Evolutionary conservation across 192 early-diverging fungal genomes (phyloP).

Genomic region (Coemansia sp.): DNA sequence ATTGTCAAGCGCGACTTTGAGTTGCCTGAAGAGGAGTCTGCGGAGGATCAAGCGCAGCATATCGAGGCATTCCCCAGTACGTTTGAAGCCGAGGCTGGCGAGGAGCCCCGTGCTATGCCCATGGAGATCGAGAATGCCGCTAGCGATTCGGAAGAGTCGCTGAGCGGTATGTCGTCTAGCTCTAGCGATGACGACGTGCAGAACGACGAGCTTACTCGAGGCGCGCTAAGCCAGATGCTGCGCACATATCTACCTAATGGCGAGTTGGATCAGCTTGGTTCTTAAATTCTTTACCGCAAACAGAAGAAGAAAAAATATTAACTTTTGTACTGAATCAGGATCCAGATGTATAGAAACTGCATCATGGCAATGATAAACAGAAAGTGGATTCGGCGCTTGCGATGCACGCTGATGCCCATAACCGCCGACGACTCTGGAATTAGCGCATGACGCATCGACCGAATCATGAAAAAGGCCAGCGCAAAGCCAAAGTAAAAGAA

Average conservation of each 20-base stretch:
- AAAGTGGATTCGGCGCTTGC: constrained; percentile 84
- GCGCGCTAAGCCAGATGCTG: constrained; percentile 37
- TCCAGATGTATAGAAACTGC: constrained; percentile 80
- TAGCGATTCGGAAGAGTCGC: constrained; percentile 27
- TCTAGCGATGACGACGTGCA: constrained; percentile 45
- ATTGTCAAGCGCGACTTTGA: constrained; percentile 46
- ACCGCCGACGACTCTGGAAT: constrained; percentile 65
- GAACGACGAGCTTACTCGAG: constrained; percentile 44
- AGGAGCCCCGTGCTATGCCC: neutral
- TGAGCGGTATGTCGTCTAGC: constrained; percentile 49
- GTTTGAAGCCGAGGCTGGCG: constrained; percentile 7
- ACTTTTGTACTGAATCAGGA: constrained; percentile 61
- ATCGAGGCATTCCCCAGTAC: neutral
- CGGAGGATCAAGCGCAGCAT: constrained; percentile 2
- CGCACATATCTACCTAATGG: constrained; percentile 22
- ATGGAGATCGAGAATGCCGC: neutral
- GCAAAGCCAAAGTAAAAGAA: constrained; percentile 75
- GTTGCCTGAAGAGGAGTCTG: constrained; percentile 18
- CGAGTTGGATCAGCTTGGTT: constrained; percentile 3
- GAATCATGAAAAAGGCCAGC: constrained; percentile 84
- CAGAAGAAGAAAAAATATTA: constrained; percentile 5
- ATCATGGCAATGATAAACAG: constrained; percentile 80
- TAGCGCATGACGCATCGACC: constrained; percentile 73
- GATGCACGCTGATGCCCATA: constrained; percentile 60
- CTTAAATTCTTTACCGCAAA: neutral